phyloP scores from a whole-genome alignment of 192 early-diverging fungal species.

The Backusella tuberculispora region DNA sequence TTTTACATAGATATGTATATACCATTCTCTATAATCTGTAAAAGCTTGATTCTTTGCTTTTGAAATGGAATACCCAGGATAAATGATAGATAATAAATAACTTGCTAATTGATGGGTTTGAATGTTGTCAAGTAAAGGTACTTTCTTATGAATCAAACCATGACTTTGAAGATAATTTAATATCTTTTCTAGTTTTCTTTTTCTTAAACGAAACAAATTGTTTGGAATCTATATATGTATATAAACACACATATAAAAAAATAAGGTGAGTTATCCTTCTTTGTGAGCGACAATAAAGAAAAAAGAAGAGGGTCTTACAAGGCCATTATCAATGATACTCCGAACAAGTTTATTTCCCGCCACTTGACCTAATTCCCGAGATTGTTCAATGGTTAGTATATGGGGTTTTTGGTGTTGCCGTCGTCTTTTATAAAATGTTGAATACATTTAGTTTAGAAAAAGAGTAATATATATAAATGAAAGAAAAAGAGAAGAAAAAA shows the following conservation, averaged over 20 bases:
- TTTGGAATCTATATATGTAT: conserved; percentile 14
- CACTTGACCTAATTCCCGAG: conserved; percentile 21
- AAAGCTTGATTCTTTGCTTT: conserved; percentile 19
- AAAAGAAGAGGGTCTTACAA: neutral
- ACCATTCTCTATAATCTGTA: conserved; percentile 18
- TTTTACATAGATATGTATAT: neutral
- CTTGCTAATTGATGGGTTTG: conserved; percentile 17
- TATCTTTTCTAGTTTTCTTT: conserved; percentile 20
- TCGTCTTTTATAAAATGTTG: conserved; percentile 15
- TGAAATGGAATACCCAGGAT: conserved; percentile 10
- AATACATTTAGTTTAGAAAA: conserved; percentile 12
- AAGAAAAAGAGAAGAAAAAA: conserved; percentile 7
- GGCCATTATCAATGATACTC: conserved; percentile 13
- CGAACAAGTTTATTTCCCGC: conserved; percentile 12
- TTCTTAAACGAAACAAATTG: conserved; percentile 18
- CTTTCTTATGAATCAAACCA: conserved; percentile 11
- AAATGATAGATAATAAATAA: conserved; percentile 2
- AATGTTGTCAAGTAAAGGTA: conserved; percentile 5
- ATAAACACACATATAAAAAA: too few relatives aligned
- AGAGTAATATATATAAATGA: neutral
- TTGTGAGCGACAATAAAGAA: neutral
- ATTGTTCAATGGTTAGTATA: conserved; percentile 21
- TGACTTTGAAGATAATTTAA: neutral
- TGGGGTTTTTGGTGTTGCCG: conserved; percentile 14
- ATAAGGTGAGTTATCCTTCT: neutral